Evolutionary conservation across 495 filamentous ascomycete genomes (phyloP), one percentile per base, ranked within the genome.

Genomic region (Aspergillus coremiiformis): DNA sequence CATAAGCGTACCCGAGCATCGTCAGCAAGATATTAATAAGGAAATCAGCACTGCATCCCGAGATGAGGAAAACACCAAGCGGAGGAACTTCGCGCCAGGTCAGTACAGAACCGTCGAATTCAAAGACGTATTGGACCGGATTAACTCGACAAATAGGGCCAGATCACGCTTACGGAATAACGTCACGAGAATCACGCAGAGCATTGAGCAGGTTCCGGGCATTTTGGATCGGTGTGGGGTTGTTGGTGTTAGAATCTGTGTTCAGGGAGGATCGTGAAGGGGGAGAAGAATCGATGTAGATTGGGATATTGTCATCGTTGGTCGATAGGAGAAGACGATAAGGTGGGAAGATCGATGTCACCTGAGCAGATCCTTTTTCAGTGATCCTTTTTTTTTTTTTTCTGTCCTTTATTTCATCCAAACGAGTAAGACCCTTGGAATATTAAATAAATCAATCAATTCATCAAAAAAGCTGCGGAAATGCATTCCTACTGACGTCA

Each of bases 1-100:
- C n/a, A n/a, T n/a, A n/a, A 22, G 66, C 77, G 60, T 66, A 84
- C 75, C 80, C 83, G 3, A 86, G 71, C 47, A 79, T 61, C 0
- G 82, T 85, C 21, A 86, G 69, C 27, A 74, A 63, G 56, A 86
- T 78, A 60, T 86, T 86, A 62, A 85, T 80, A 43, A 82, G 67
- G 21, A 86, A 69, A 53, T 86, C 83, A n/a, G 68, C 73, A 44
- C 80, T 76, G 62, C 81, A 85, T 52, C 82, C 83, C 26, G 80
- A 72, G 52, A 85, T 75, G 48, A 84, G 47, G 60, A 79, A 81
- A 51, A 86, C 81, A 37, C 82, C 83, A 30, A 85, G 61, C 9
- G 83, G 83, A 24, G 83, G 83, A 19, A 84, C 83, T 85, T n/a
- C 20, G 5, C 7, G 8, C 19, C 37, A 20, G 4, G 32, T 41